A percentile compares a stretch with the other conserved stretches of the same genome.
Conservation (phyloP, 176 grass and related monocot species). For the Oropetium thomaeum region DNA sequence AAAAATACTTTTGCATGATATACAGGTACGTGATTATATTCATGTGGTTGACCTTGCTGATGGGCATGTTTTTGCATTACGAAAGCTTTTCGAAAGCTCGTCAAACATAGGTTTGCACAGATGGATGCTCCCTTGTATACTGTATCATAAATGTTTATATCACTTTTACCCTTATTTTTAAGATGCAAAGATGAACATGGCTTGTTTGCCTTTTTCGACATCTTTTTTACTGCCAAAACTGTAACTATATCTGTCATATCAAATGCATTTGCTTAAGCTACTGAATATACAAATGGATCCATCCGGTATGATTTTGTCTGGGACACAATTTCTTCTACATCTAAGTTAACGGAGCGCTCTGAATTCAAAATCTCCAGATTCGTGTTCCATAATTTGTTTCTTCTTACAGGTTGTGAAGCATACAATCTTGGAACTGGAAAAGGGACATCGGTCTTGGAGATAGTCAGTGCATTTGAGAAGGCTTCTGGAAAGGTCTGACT, state of each 20-base stretch:
- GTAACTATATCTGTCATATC: background rate
- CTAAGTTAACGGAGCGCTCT: background rate
- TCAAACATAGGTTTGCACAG: conserved; percentile 62
- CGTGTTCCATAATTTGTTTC: conserved; percentile 14
- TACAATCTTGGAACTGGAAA: conserved; percentile 94
- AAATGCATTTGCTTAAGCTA: conserved; percentile 13
- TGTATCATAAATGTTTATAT: conserved; percentile 12
- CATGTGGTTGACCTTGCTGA: conserved; percentile 95
- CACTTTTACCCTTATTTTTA: conserved; percentile 12
- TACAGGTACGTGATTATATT: conserved; percentile 89
- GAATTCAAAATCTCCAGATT: background rate
- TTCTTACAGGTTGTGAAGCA: conserved; percentile 75
- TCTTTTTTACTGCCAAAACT: background rate
- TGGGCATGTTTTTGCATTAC: conserved; percentile 80
- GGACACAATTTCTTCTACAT: conserved; percentile 7
- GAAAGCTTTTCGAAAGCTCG: conserved; percentile 81
- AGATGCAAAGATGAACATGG: background rate
- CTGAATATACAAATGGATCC: background rate
- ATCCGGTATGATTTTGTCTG: background rate
- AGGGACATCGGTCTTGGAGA: conserved; percentile 95
- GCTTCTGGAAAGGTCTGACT: conserved; percentile 72
- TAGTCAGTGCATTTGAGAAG: conserved; percentile 94
- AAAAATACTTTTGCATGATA: conserved; percentile 23
- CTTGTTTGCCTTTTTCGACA: background rate
- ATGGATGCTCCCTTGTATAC: conserved; percentile 1